Evolutionary conservation across 495 filamentous ascomycete species (phyloP), one percentile per base, ranked within the genome.

Genomic region (Penicillium atrosanguineum): DNA sequence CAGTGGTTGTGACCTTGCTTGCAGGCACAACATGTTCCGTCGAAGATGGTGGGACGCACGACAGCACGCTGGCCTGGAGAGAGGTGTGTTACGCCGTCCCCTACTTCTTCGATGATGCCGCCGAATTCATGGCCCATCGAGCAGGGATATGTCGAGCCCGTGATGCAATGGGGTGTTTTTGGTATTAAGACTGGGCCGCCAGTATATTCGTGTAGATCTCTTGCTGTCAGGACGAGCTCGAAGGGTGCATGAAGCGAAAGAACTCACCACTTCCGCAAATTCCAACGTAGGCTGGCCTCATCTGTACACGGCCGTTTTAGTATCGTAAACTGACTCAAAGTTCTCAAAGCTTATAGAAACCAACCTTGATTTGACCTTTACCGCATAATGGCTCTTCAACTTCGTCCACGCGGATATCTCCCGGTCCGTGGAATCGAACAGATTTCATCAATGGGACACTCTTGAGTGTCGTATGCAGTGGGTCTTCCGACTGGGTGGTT

Each of bases 121-220:
- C 70, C 71, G 59, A 87, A 82, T 55, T 86, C 83, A 50, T 87
- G 83, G 15, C 83, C 84, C 46, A 86, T 69, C 3, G 79, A 78
- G 31, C 82, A 48, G 1, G 83, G 83, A n/a, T 76, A 68, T 11
- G 64, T 68, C 45, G 79, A 71, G 31, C 75, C 73, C 9, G 82
- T 85, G 43, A 85, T 77, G 1, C 69, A 73, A 62, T 87, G 83
- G 5, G 79, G 76, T 36, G 50, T 54, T 15, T 66, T 72, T 0
- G 81, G 82, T 20, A 79, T 76, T 16, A 85, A 64, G 19, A 72
- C 78, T 11, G 79, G 76, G 11, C 81, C 82, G n/a, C 71, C 65
- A 0, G 47, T 61, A 16, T 41, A 61, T 49, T 62, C 60, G 36
- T 62, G 55, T 7, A 62, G 48, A 29, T 62, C 59, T 55, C 21